These are phyloP conservation scores for Amphichorda felina DNA, from an alignment of 2,329 filamentous ascomycete genomes.

Conservation along the genomic window DNA sequence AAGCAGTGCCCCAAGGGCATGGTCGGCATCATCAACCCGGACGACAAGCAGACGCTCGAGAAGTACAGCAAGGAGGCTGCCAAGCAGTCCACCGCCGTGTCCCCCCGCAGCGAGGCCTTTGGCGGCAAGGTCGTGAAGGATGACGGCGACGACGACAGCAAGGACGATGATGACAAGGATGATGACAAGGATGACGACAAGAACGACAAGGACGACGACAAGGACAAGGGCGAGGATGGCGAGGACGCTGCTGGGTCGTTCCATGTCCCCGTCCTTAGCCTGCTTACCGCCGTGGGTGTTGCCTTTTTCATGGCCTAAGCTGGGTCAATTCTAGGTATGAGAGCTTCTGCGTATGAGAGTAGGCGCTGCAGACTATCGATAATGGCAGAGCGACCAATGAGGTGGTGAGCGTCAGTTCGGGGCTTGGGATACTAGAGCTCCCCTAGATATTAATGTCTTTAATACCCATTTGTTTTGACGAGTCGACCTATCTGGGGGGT, in stretches of 20 bases:
- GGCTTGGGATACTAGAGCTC: too few species aligned
- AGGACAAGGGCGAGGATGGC: conserved; percentile 1
- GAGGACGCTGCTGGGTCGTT: conserved; percentile 4
- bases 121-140: conserved; percentile 16
- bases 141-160: conserved; percentile 7
- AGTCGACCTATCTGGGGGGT: too few species aligned
- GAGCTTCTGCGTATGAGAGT: too few species aligned
- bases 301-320: conserved; percentile 1
- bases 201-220: conserved; percentile 1
- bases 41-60: conserved; percentile 14
- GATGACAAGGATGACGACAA: conserved; percentile 2
- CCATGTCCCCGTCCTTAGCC: conserved; percentile 3
- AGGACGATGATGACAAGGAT: conserved; percentile 5
- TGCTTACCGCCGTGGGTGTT: conserved; percentile 6
- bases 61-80: conserved; percentile 18
- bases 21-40: conserved; percentile 26
- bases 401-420: too few species aligned
- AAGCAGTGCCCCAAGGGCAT: conserved; percentile 23
- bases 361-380: too few species aligned
- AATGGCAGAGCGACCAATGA: too few species aligned
- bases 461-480: neutral
- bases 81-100: conserved; percentile 11
- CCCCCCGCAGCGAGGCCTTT: conserved; percentile 11
- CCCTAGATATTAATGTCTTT: neutral
- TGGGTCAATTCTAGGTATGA: too few species aligned